Evolutionary conservation across 208 protist species (phyloP).

Genomic region (Crithidia fasciculata): DNA sequence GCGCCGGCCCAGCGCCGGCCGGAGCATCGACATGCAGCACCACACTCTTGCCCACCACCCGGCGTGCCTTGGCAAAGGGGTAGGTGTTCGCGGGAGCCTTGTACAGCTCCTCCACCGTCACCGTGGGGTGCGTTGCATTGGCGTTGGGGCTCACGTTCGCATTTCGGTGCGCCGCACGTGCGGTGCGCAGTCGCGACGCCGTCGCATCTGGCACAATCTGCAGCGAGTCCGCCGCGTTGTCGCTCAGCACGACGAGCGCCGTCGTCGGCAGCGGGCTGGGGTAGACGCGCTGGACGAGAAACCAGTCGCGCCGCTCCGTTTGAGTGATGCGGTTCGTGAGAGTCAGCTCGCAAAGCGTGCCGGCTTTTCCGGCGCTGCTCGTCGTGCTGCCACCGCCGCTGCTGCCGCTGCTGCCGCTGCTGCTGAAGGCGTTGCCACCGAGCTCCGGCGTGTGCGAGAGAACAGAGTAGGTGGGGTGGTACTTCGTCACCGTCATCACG

Average conservation of each 20-base stretch:
- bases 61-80: constrained; percentile 31
- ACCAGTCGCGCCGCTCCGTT: constrained; percentile 60
- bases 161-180: background rate
- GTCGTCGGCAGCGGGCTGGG: constrained; percentile 41
- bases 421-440: background rate
- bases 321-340: constrained; percentile 72
- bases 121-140: background rate
- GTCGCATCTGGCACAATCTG: constrained; percentile 10
- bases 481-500: constrained; percentile 44
- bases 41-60: constrained; percentile 62
- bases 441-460: constrained; percentile 48
- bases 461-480: constrained; percentile 51
- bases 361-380: constrained; percentile 23
- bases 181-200: background rate
- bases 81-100: constrained; percentile 15
- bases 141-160: background rate
- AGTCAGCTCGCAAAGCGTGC: constrained; percentile 57
- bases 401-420: constrained; percentile 2
- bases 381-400: background rate
- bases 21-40: constrained; percentile 74
- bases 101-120: constrained; percentile 33
- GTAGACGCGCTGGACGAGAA: constrained; percentile 71
- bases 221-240: constrained; percentile 51
- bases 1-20: constrained; percentile 23
- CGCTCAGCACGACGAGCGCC: constrained; percentile 62